A percentile compares a stretch with the other conserved stretches of the same genome.
These are phyloP conservation scores for Talaromyces sp. DNA, from an alignment of 2,329 filamentous ascomycete species.

Conservation along the genomic window DNA sequence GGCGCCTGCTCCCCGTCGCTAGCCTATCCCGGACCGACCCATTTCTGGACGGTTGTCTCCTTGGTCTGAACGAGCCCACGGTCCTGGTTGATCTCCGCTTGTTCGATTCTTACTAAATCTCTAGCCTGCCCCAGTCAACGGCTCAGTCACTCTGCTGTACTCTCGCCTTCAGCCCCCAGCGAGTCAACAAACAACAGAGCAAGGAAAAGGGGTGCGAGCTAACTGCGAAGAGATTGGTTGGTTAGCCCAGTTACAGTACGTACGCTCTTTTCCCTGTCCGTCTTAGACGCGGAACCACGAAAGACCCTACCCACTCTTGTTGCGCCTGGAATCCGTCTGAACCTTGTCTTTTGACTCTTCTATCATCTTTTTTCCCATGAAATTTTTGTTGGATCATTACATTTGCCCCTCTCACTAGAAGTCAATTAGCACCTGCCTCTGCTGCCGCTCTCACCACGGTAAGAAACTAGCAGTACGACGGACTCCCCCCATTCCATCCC, in stretches of 20 bases:
- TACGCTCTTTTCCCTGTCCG: neutral
- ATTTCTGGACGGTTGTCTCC: conserved; percentile 1
- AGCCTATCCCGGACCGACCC: neutral
- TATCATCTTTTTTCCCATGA: neutral
- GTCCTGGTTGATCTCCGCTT: conserved; percentile 13
- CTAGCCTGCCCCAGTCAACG: conserved; percentile 2
- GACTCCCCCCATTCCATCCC: conserved; percentile 17
- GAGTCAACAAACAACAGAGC: neutral
- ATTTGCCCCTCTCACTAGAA: neutral
- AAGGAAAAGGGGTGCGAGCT: conserved; percentile 1
- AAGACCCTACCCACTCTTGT: conserved; percentile 1
- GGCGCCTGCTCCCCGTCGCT: neutral
- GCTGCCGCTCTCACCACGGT: conserved; percentile 6
- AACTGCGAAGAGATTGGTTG: conserved; percentile 1
- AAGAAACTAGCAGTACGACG: neutral
- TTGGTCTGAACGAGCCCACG: conserved; percentile 7
- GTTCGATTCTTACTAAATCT: conserved; percentile 10
- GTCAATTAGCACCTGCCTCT: neutral
- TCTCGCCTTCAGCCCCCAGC: conserved; percentile 10
- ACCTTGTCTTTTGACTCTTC: neutral
- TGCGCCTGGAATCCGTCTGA: conserved; percentile 3
- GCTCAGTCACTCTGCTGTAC: neutral
- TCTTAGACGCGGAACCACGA: conserved; percentile 5
- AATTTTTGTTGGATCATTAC: neutral
- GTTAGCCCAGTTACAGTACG: neutral